Evolutionary conservation across 2,329 filamentous ascomycete genomes (phyloP), one percentile per base, ranked within the genome.

Genomic region (Aspergillus ochraceoroseus): DNA sequence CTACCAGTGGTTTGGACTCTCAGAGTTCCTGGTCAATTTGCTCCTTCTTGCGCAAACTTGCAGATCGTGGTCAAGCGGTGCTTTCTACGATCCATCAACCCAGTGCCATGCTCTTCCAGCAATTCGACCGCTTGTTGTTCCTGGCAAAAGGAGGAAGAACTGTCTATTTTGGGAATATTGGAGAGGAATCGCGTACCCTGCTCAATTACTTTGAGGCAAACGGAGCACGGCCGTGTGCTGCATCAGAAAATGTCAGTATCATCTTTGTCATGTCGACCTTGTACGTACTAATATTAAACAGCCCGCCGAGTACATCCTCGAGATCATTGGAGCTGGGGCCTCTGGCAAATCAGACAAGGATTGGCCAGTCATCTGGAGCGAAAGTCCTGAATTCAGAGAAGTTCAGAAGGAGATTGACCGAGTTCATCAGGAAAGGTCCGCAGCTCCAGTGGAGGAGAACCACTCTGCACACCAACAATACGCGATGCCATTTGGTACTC

Each of bases 81-180:
- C 78, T 95, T 7, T 94, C 87, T 65, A 95, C 89, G 0, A 95
- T 95, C 48, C 89, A 95, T 63, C 89, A 95, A 62, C 89, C 89
- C 8, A 90, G 85, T n/a, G 87, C 87, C 23, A 85, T 94, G 71
- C 73, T 95, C 33, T 94, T 95, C 68, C 85, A 94, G 62, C 81
- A 87, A 43, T 95, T 82, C 38, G 79, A 82, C 47, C 69, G 72
- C 1, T 61, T 82, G 0, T 63, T 83, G 0, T 79, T 84, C 53
- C 67, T 84, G 0, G 76, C 77, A 1, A 74, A 74, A 40, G 80
- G 80, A 11, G 80, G 80, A 0, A 76, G 72, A 53, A 82, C 79
- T 0, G 77, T 83, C 0, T 84, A 84, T 49, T 83, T 83, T 59
- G 80, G 80, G 1, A 68, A 81, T 6, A 78, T 83, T 23, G 80